Conservation (phyloP, 495 filamentous ascomycete species). For the Xylaria bambusicola region DNA sequence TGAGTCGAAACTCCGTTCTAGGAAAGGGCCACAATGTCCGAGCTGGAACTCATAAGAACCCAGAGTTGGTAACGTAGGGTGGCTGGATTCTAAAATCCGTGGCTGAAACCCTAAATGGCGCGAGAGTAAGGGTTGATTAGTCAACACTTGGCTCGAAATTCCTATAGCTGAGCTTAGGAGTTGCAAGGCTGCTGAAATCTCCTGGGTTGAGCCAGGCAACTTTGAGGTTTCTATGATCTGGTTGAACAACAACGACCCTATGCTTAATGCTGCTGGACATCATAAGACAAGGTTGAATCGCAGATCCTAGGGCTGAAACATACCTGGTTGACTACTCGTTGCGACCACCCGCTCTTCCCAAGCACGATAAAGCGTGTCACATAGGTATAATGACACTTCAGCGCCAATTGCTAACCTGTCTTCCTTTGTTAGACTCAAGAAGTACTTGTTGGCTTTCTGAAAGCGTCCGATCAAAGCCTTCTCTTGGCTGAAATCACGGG, state of each 20-base stretch:
- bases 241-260: slow-evolving; percentile 18
- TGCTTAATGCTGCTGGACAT: neutral
- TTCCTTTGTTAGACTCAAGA: slow-evolving; percentile 30
- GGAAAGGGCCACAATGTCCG: slow-evolving; percentile 65
- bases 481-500: slow-evolving; percentile 34
- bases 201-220: slow-evolving; percentile 30
- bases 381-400: slow-evolving; percentile 50
- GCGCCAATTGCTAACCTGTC: slow-evolving; percentile 37
- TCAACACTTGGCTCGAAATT: slow-evolving; percentile 9
- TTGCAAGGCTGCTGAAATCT: slow-evolving; percentile 25
- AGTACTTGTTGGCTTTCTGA: slow-evolving; percentile 48
- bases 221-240: slow-evolving; percentile 25
- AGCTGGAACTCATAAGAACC: slow-evolving; percentile 62
- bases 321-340: slow-evolving; percentile 14
- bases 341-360: slow-evolving; percentile 19
- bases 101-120: slow-evolving; percentile 6
- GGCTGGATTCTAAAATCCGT: slow-evolving; percentile 1
- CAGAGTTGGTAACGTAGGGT: slow-evolving; percentile 27
- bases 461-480: slow-evolving; percentile 38
- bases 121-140: neutral
- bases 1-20: slow-evolving; percentile 73
- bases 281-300: neutral
- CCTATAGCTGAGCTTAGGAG: slow-evolving; percentile 31
- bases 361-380: slow-evolving; percentile 39
- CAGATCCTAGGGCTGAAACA: neutral